phyloP scores from a whole-genome alignment of 2,329 filamentous ascomycete species.

The Aureobasidium sp. region DNA sequence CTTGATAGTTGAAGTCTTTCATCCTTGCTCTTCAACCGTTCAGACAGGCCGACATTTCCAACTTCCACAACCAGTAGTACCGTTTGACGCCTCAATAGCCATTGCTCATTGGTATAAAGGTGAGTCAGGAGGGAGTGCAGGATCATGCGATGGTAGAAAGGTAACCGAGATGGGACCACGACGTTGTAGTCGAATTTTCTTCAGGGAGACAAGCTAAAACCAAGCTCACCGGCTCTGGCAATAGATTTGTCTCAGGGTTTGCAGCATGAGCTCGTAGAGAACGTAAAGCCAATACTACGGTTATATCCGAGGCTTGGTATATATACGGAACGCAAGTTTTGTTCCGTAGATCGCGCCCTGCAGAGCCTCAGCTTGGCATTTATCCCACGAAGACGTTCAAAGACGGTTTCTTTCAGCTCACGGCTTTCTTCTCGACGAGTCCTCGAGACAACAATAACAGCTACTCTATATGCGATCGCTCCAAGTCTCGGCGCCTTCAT shows the following conservation, averaged over 20 bases:
- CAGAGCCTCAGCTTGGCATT: background rate
- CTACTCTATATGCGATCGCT: background rate
- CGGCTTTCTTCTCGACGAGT: background rate
- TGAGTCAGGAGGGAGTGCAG: background rate
- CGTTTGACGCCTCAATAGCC: conserved; percentile 1
- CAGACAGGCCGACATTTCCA: background rate
- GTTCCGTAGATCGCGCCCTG: background rate
- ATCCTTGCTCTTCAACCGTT: background rate
- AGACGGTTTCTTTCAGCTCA: background rate
- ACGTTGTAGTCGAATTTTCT: too few relatives aligned
- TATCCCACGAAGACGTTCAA: background rate
- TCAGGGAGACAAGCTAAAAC: too few relatives aligned
- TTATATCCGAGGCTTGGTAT: too few relatives aligned
- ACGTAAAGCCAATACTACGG: too few relatives aligned
- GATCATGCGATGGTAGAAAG: background rate
- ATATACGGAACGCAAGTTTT: background rate
- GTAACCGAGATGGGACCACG: too few relatives aligned
- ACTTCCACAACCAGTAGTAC: background rate
- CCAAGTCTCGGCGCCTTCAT: too few relatives aligned
- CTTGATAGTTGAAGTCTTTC: background rate
- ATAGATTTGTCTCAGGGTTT: too few relatives aligned
- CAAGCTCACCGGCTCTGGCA: too few relatives aligned
- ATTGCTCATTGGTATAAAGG: background rate
- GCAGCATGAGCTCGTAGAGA: too few relatives aligned
- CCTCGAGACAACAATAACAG: too few relatives aligned